Base-by-base conservation (phyloP, 23 red algal genomes). In the Gracilaria caudata region DNA sequence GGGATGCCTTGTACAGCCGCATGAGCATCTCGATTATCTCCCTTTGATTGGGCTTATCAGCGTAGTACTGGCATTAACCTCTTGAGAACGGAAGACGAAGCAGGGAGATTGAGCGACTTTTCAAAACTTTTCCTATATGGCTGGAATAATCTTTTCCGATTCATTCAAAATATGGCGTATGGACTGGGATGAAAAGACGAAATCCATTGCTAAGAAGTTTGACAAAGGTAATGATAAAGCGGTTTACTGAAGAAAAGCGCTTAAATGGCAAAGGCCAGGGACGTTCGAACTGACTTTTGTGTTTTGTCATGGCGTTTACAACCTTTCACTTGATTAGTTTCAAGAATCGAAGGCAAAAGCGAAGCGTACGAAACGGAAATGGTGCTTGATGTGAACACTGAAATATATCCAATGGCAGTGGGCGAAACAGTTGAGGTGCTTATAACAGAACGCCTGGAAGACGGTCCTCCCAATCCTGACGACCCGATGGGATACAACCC, bases 321-420 rank as follows among this genome's bases (percentile, higher is more conserved):
- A 33, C 21, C 36, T 6, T 25, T 47, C 10, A 7, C 6, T 75
- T 26, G 19, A 28, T 24, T 23, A 95, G 93, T 95, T 34, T 96
- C 94, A 28, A 75, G 94, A 34, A 89, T 96, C 32, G 77, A 89
- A 30, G 88, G 80, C 11, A 73, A 96, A 43, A 86, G 84, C 70
- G 88, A 84, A 33, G 80, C 51, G 10, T 92, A 96, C 63, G 79
- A 76, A 32, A 96, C 94, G 13, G 86, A 92, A 64, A 21, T 96
- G 21, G 51, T 86, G 56, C 64, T 96, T 20, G 94, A 96, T 63
- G 73, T 96, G 24, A 96, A 96, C 53, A 92, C 64, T 39, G 88
- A 96, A 61, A 80, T 96, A 26, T 92, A 92, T 80, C 86, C 94
- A 0, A 21, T 96, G 21, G 16, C 13, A 9, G 77, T 71, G 20